phyloP scores from a whole-genome alignment of 2,329 filamentous ascomycete genomes.

The Penicillium sp. region DNA sequence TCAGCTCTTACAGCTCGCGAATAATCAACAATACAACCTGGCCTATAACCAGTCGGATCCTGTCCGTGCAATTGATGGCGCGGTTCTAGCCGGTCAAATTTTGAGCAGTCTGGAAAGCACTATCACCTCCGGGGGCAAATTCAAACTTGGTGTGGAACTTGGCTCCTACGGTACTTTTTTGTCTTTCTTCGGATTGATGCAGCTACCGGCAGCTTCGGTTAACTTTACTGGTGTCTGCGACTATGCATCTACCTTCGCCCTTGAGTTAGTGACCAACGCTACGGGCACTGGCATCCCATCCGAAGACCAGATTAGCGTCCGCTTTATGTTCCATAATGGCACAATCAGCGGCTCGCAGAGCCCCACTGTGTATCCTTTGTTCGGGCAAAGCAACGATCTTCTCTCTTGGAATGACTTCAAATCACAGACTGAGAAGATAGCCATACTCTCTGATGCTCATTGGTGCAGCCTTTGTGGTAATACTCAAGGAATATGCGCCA shows the following conservation, averaged over 20 bases:
- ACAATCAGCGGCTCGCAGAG: slow-evolving; percentile 40
- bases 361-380: slow-evolving; percentile 60
- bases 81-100: slow-evolving; percentile 66
- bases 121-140: slow-evolving; percentile 36
- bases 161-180: slow-evolving; percentile 63
- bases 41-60: slow-evolving; percentile 68
- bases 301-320: slow-evolving; percentile 54
- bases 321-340: slow-evolving; percentile 65
- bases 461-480: slow-evolving; percentile 79
- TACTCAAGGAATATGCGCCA: slow-evolving; percentile 56
- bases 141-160: slow-evolving; percentile 56
- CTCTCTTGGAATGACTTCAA: slow-evolving; percentile 73
- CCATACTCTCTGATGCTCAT: slow-evolving; percentile 62
- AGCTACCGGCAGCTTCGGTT: slow-evolving; percentile 50
- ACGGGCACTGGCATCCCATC: slow-evolving; percentile 40
- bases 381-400: slow-evolving; percentile 57
- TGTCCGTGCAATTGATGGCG: slow-evolving; percentile 54
- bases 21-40: slow-evolving; percentile 76
- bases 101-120: slow-evolving; percentile 48
- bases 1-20: slow-evolving; percentile 68
- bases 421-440: slow-evolving; percentile 64
- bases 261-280: slow-evolving; percentile 67
- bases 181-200: slow-evolving; percentile 62
- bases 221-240: slow-evolving; percentile 75
- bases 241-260: slow-evolving; percentile 78